Conservation (phyloP, 2,329 filamentous ascomycete species). For the Truncatella angustata region DNA sequence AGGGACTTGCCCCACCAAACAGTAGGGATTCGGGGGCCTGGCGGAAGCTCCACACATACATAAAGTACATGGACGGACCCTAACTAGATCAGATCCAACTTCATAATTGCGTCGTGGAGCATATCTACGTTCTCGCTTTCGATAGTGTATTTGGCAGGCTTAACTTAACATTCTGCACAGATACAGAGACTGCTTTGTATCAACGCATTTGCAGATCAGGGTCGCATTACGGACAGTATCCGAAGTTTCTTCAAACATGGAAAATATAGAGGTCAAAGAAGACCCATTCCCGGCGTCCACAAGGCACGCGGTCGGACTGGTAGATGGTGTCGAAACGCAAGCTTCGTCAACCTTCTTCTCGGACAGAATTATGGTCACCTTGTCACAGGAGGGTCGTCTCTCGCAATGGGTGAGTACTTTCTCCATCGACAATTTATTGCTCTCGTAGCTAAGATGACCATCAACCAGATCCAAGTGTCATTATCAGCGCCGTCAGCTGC, state of each 20-base stretch:
- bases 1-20: no score
- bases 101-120: no score
- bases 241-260: constrained; percentile 31
- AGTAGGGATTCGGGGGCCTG: no score
- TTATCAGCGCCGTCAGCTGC: constrained; percentile 67
- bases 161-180: no score
- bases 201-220: not conserved
- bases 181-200: not conserved
- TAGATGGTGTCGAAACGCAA: constrained; percentile 70
- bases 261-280: constrained; percentile 37
- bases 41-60: no score
- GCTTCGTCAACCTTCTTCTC: constrained; percentile 72
- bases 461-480: constrained; percentile 71
- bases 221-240: not conserved
- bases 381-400: constrained; percentile 80
- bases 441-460: constrained; percentile 3
- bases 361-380: constrained; percentile 87
- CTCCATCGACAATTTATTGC: not conserved
- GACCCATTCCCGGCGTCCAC: constrained; percentile 69
- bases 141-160: no score
- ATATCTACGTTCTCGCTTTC: no score
- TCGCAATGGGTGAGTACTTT: constrained; percentile 80
- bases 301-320: constrained; percentile 55
- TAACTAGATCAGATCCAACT: no score
- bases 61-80: no score